Conservation (phyloP, 257 asterid species). For the Ehretia macrophylla region DNA sequence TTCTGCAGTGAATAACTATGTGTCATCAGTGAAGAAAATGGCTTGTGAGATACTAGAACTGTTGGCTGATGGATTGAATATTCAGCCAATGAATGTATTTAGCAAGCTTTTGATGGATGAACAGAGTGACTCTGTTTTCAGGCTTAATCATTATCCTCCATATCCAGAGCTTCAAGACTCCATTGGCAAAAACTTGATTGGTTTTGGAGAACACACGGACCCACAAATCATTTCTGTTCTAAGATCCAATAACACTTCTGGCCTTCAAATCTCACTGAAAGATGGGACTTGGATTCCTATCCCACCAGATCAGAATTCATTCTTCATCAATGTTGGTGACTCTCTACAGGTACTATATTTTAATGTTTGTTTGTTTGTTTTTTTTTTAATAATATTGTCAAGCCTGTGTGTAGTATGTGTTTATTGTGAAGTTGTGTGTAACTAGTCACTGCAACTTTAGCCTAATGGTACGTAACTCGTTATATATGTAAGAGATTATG, state of each 20-base stretch:
- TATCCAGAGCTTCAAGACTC: constrained; percentile 35
- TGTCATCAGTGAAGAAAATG: constrained; percentile 31
- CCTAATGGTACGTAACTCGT: no score
- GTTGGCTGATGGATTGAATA: constrained; percentile 31
- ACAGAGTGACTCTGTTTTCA: constrained; percentile 42
- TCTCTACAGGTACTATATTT: constrained; percentile 59
- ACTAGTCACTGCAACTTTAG: no score
- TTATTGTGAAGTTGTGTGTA: no score
- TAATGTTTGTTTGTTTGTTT: background rate
- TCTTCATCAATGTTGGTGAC: constrained; percentile 81
- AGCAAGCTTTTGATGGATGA: constrained; percentile 33
- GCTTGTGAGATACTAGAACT: constrained; percentile 35
- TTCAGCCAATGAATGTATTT: constrained; percentile 29
- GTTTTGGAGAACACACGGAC: constrained; percentile 83
- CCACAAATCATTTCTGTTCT: constrained; percentile 83
- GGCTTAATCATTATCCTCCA: constrained; percentile 63
- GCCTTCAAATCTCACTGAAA: constrained; percentile 61
- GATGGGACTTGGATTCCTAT: constrained; percentile 67
- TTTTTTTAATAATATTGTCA: background rate
- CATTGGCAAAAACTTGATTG: constrained; percentile 36
- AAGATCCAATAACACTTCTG: constrained; percentile 71
- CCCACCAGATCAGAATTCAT: constrained; percentile 73
- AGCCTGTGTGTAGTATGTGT: background rate
- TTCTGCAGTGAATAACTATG: constrained; percentile 27
- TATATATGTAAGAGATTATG: no score